phyloP scores from a whole-genome alignment of 805 yeast genomes.

The Pichia insulana region DNA sequence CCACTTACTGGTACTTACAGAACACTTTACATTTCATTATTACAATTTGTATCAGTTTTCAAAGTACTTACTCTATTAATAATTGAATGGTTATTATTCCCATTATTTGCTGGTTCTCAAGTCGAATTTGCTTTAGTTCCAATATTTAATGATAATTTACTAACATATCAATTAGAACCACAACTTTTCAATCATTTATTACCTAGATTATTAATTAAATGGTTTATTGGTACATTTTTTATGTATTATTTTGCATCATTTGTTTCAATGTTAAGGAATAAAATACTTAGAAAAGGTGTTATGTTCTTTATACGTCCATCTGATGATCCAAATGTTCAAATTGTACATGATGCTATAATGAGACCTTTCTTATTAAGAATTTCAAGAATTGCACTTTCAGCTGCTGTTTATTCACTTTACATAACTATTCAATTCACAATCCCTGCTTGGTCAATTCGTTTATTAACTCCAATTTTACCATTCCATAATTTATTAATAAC shows the following conservation, averaged over 20 bases:
- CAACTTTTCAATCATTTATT: slow-evolving; percentile 1
- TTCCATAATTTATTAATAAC: slow-evolving; percentile 7
- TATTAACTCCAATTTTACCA: slow-evolving; percentile 28
- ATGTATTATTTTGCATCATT: slow-evolving; percentile 83
- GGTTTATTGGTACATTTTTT: slow-evolving; percentile 74
- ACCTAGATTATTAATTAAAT: slow-evolving; percentile 21
- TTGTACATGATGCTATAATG: slow-evolving; percentile 79
- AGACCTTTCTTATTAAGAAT: slow-evolving; percentile 67
- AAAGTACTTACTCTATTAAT: slow-evolving; percentile 71
- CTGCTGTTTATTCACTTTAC: slow-evolving; percentile 62
- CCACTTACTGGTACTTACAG: slow-evolving; percentile 47
- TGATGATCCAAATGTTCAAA: slow-evolving; percentile 82
- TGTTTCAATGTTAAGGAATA: slow-evolving; percentile 71
- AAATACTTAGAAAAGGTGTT: slow-evolving; percentile 78
- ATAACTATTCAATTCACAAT: slow-evolving; percentile 69
- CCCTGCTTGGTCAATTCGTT: slow-evolving; percentile 42
- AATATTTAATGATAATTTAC: slow-evolving; percentile 26
- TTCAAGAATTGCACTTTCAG: slow-evolving; percentile 64
- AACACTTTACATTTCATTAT: slow-evolving; percentile 39
- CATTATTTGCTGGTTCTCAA: slow-evolving; percentile 75
- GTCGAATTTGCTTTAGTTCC: slow-evolving; percentile 65
- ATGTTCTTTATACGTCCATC: slow-evolving; percentile 88
- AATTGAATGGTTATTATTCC: slow-evolving; percentile 78
- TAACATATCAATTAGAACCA: slow-evolving; percentile 10
- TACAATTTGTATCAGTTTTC: slow-evolving; percentile 50